Base-by-base conservation (phyloP, 768 basidiomycete genomes). In the Tulasnella sp. region DNA sequence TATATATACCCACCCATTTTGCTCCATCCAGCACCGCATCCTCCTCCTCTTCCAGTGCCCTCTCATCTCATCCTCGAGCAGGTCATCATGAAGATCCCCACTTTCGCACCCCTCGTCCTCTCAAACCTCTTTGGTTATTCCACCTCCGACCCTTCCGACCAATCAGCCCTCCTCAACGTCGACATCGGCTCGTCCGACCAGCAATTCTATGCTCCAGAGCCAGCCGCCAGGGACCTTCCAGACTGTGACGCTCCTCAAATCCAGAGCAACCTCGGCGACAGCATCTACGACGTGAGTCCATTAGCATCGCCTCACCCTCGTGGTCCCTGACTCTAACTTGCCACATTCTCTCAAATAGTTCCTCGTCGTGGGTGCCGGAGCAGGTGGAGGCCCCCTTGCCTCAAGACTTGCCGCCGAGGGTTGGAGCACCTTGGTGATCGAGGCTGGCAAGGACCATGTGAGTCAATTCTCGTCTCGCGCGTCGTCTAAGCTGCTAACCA, bases 361-460 rank as follows among this genome's bases (percentile, higher is more conserved):
- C 62, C 62, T 76, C 36, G 56, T 76, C 56, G 75, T 76, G 3
- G 77, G 77, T 40, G 56, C 77, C 31, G 77, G 77, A 16, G 58
- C 77, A 1, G 77, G 77, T 42, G 77, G 77, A 38, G 77, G 77
- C 4, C 56, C 77, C 46, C 34, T 71, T n/a, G 77, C 77, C 7
- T 72, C 77, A 12, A 38, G 77, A 19, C 77, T 78, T 9, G 77
- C 77, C 24, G 31, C 34, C 12, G 46, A 78, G 36, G 77, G 77
- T 5, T 78, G n/a, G 21, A 36, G 31, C 12, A 39, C 52, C 38
- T 56, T 76, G 42, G 75, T 76, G 7, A 56, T 76, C 75, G 75
- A 76, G n/a, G 75, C 75, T 21, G 75, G 75, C 44, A 76, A 62
- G 75, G 75, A 68, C 27, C 62, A 68, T 36, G 62, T 68, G n/a